Evolutionary conservation across 2,329 filamentous ascomycete species (phyloP).

Genomic region (Ceratocystis diversiconidia): DNA sequence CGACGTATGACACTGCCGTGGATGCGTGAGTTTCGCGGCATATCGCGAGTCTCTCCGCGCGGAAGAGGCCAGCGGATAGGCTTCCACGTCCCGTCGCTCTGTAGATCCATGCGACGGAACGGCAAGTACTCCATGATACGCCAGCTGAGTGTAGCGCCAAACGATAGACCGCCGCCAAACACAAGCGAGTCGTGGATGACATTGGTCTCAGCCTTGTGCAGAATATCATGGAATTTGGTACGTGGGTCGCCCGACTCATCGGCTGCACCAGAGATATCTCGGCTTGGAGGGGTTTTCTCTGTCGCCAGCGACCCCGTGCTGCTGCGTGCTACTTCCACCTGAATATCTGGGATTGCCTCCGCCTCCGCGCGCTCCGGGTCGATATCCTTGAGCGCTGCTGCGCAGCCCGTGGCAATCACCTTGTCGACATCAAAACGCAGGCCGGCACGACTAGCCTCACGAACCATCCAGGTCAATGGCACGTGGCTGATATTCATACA

Average conservation of each 20-base stretch:
- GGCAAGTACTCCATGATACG: constrained; percentile 70
- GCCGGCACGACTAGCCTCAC: constrained; percentile 45
- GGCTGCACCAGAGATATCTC: too few relatives aligned
- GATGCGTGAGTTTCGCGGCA: constrained; percentile 54
- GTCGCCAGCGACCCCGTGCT: constrained; percentile 10
- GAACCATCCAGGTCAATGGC: constrained; percentile 57
- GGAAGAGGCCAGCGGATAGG: constrained; percentile 70
- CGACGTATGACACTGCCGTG: constrained; percentile 62
- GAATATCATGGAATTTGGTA: constrained; percentile 40
- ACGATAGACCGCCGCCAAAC: constrained; percentile 45
- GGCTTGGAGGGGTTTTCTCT: background rate
- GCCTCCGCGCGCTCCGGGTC: constrained; percentile 4
- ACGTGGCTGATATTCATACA: constrained; percentile 53
- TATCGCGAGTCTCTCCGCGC: constrained; percentile 61
- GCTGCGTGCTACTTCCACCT: constrained; percentile 24
- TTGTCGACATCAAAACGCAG: constrained; percentile 57
- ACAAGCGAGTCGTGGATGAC: constrained; percentile 57
- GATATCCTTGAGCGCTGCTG: constrained; percentile 24
- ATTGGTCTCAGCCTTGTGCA: constrained; percentile 41
- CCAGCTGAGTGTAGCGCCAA: constrained; percentile 49
- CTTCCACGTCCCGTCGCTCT: constrained; percentile 58
- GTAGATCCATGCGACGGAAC: constrained; percentile 67
- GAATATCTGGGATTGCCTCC: constrained; percentile 24
- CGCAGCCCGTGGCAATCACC: constrained; percentile 51
- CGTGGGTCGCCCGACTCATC: background rate